phyloP scores from a whole-genome alignment of 345 rosid genomes.

The Anastatica hierochuntica region DNA sequence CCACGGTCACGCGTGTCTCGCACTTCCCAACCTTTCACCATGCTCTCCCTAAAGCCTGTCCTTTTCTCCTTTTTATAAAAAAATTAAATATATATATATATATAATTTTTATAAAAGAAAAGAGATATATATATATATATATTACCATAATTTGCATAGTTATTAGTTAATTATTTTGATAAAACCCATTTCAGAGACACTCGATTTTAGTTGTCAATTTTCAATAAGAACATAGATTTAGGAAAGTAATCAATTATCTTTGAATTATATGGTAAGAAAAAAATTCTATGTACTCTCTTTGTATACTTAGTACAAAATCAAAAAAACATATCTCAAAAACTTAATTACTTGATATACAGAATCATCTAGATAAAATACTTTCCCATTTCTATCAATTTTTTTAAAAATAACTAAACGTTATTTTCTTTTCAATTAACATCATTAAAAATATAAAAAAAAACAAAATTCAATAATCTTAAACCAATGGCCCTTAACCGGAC shows the following conservation, averaged over 20 bases:
- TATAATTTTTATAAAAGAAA: too few relatives aligned
- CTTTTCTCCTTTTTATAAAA: too few relatives aligned
- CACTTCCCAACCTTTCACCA: constrained; percentile 17
- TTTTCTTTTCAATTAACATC: not conserved
- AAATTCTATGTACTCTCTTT: not conserved
- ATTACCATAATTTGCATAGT: too few relatives aligned
- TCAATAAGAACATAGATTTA: not conserved
- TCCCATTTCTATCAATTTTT: not conserved
- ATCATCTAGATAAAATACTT: constrained; percentile 1
- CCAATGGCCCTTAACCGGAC: too few relatives aligned
- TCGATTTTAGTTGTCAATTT: not conserved
- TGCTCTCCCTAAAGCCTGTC: constrained; percentile 21
- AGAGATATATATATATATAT: too few relatives aligned
- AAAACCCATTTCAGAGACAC: not conserved
- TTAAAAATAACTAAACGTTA: not conserved
- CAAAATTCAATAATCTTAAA: too few relatives aligned
- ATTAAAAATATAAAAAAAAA: too few relatives aligned
- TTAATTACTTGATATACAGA: constrained; percentile 7
- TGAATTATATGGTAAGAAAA: constrained; percentile 1
- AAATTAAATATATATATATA: too few relatives aligned
- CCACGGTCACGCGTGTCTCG: constrained; percentile 32
- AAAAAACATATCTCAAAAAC: constrained; percentile 11
- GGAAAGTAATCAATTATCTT: not conserved
- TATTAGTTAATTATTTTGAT: not conserved
- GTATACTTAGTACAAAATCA: not conserved